These are phyloP conservation scores for Cruciata laevipes DNA, from an alignment of 257 asterid species.

Conservation along the genomic window DNA sequence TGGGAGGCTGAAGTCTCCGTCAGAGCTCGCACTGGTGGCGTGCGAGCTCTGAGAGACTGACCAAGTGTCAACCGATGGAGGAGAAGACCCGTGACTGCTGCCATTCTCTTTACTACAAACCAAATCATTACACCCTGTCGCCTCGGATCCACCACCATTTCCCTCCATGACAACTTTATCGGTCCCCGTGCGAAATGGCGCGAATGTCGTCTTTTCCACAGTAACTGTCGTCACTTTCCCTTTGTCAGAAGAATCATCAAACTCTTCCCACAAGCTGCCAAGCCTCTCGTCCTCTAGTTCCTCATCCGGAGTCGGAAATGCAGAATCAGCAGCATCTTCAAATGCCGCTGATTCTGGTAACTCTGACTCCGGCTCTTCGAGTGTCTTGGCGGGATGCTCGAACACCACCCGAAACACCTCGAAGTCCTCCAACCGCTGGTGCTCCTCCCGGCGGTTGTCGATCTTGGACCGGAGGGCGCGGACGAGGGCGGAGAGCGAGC, in stretches of 20 bases:
- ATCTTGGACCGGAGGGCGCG: constrained; percentile 13
- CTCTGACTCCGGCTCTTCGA: not conserved
- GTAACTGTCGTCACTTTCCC: not conserved
- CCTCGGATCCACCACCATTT: constrained; percentile 38
- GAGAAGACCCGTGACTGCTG: not conserved
- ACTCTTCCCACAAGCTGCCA: constrained; percentile 19
- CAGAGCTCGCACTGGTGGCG: constrained; percentile 14
- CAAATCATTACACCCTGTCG: constrained; percentile 2
- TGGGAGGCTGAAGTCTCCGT: constrained; percentile 10
- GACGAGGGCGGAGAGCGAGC: constrained; percentile 9
- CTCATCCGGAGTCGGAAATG: not conserved
- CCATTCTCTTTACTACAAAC: constrained; percentile 7
- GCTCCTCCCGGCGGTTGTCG: constrained; percentile 12
- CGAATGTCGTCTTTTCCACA: constrained; percentile 22
- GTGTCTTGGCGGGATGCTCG: constrained; percentile 12
- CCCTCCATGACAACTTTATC: constrained; percentile 9
- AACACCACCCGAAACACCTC: constrained; percentile 44
- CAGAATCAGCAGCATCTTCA: not conserved
- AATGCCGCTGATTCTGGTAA: constrained; percentile 6
- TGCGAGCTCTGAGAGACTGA: constrained; percentile 18
- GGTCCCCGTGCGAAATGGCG: constrained; percentile 21
- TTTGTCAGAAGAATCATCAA: constrained; percentile 15
- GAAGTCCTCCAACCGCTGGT: constrained; percentile 29
- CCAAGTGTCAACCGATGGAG: not conserved
- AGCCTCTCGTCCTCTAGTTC: constrained; percentile 29